phyloP scores from a whole-genome alignment of 2,329 filamentous ascomycete genomes.

The Endothia cerciana region DNA sequence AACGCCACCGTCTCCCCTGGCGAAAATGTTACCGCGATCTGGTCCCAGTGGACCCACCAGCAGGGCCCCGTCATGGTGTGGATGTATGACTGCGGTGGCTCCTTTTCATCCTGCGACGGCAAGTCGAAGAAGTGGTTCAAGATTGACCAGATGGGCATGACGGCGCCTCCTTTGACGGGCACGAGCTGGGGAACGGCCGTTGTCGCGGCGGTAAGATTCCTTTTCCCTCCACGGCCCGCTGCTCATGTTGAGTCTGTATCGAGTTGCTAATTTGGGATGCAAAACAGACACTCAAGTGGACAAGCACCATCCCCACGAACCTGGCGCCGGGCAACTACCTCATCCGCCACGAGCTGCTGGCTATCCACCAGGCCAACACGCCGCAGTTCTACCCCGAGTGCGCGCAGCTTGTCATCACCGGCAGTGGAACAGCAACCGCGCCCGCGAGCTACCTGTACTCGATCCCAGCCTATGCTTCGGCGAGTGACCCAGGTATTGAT shows the following conservation, averaged over 20 bases:
- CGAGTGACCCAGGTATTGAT: conserved; percentile 52
- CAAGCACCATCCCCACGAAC: conserved; percentile 51
- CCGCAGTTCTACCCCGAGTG: conserved; percentile 62
- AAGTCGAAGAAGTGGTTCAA: conserved; percentile 61
- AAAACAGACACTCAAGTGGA: conserved; percentile 47
- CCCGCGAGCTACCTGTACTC: conserved; percentile 45
- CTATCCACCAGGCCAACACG: conserved; percentile 56
- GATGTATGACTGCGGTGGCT: conserved; percentile 56
- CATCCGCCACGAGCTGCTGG: conserved; percentile 60
- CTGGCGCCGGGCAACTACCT: conserved; percentile 59
- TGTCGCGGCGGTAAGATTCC: conserved; percentile 40
- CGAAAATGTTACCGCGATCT: conserved; percentile 51
- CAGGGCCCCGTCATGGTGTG: conserved; percentile 64
- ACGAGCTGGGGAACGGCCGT: conserved; percentile 53
- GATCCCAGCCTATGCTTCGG: conserved; percentile 49
- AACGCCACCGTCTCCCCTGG: conserved; percentile 52
- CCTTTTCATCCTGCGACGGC: conserved; percentile 54
- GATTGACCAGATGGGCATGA: conserved; percentile 58
- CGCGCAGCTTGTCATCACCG: conserved; percentile 55
- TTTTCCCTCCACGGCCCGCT: neutral
- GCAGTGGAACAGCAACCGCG: conserved; percentile 49
- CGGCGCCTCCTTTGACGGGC: conserved; percentile 47
- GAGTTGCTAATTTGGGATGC: neutral
- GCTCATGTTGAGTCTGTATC: neutral
- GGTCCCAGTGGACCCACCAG: conserved; percentile 61